Evolutionary conservation across 768 basidiomycete species (phyloP).

Genomic region (Kwoniella newhampshirensis): DNA sequence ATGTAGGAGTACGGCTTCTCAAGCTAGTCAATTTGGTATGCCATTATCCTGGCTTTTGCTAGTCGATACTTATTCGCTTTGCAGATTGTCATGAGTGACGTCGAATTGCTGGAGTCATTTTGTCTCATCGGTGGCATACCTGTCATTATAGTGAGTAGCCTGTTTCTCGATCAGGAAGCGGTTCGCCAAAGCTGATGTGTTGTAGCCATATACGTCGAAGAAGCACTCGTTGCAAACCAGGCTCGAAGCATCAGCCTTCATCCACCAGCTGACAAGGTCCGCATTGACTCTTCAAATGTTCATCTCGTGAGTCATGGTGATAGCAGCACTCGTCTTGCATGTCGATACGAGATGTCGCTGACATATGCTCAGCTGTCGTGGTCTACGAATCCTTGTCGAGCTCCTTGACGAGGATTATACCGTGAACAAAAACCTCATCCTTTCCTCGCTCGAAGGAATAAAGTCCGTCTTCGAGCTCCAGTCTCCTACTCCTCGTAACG

Average conservation of each 20-base stretch:
- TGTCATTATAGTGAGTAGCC: constrained; percentile 69
- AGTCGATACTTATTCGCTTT: too few relatives aligned
- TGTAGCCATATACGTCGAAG: constrained; percentile 80
- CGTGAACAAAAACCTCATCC: constrained; percentile 84
- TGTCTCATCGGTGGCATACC: constrained; percentile 87
- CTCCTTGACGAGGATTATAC: constrained; percentile 94
- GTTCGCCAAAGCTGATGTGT: not conserved
- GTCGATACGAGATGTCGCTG: too few relatives aligned
- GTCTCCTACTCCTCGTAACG: constrained; percentile 93
- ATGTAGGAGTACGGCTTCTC: constrained; percentile 79
- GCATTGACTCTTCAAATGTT: constrained; percentile 97
- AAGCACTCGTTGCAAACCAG: constrained; percentile 90
- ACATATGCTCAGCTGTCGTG: constrained; percentile 69
- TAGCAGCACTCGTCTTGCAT: not conserved
- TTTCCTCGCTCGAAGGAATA: constrained; percentile 90
- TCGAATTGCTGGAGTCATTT: constrained; percentile 88
- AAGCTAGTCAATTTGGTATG: constrained; percentile 85
- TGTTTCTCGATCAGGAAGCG: not conserved
- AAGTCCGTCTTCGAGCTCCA: constrained; percentile 87
- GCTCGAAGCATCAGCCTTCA: constrained; percentile 91
- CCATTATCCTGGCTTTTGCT: too few relatives aligned
- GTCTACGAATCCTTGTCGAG: constrained; percentile 89
- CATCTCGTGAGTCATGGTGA: constrained; percentile 70
- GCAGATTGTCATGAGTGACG: constrained; percentile 63
- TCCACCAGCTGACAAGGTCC: constrained; percentile 81